These are phyloP conservation scores for Elasticomyces elasticus DNA, from an alignment of 495 filamentous ascomycete genomes.

Conservation along the genomic window DNA sequence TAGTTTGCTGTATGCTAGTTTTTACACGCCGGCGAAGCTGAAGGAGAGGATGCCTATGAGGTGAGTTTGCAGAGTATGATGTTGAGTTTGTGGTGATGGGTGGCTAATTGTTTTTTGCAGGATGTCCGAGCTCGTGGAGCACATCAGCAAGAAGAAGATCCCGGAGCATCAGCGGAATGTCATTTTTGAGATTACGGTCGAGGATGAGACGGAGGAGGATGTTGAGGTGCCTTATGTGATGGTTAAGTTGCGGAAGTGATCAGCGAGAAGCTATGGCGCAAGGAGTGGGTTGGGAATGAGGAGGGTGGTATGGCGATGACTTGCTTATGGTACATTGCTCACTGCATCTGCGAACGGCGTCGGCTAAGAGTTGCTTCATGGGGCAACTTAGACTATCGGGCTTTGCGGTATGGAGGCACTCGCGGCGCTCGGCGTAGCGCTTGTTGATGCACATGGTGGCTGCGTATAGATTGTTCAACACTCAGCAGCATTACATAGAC, in stretches of 20 bases:
- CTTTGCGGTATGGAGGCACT: no score
- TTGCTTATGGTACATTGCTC: no score
- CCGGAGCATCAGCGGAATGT: slow-evolving; percentile 87
- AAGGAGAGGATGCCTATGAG: slow-evolving; percentile 66
- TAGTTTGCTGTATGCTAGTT: slow-evolving; percentile 89
- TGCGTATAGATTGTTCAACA: no score
- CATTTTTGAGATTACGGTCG: slow-evolving; percentile 91
- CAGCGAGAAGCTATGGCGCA: no score
- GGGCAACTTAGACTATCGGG: no score
- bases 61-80: slow-evolving; percentile 40
- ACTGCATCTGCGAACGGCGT: no score
- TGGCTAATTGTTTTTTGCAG: slow-evolving; percentile 31
- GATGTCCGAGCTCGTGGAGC: slow-evolving; percentile 78
- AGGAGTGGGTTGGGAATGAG: no score
- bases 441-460: no score
- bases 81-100: slow-evolving; percentile 6
- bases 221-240: slow-evolving; percentile 97
- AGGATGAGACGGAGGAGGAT: slow-evolving; percentile 84
- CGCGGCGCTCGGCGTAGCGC: no score
- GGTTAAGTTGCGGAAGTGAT: slow-evolving; percentile 53
- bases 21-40: slow-evolving; percentile 79
- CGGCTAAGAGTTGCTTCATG: no score
- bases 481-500: no score
- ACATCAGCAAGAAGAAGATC: slow-evolving; percentile 82
- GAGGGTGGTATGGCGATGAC: neutral